A percentile compares a stretch with the other conserved stretches of the same genome.
Evolutionary conservation across 208 protist genomes (phyloP).

Genomic region (Leishmania tropica): DNA sequence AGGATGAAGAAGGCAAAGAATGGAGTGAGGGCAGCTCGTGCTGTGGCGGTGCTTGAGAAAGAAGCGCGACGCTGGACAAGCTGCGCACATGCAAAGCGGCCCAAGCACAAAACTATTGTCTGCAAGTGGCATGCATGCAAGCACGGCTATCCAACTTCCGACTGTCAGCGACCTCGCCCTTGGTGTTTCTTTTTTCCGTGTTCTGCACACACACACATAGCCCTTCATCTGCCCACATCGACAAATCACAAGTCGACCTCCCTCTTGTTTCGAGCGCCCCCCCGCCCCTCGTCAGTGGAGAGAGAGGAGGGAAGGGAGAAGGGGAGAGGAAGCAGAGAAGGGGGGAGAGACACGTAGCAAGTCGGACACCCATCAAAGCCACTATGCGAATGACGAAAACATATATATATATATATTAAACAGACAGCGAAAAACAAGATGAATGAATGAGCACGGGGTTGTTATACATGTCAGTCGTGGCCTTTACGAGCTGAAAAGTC

Average conservation of each 20-base stretch:
- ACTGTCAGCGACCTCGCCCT: not conserved
- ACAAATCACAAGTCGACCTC: not conserved
- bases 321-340: not conserved
- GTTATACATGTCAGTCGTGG: not conserved
- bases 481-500: not conserved
- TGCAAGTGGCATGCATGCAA: not conserved
- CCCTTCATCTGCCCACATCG: not conserved
- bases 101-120: not conserved
- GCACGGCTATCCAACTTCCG: not conserved
- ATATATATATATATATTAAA: not conserved
- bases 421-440: not conserved
- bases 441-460: not conserved
- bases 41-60: not conserved
- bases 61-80: not conserved
- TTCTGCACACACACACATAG: not conserved
- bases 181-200: too few species aligned
- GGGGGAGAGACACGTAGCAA: not conserved
- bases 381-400: not conserved
- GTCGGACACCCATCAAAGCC: not conserved
- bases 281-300: not conserved
- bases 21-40: not conserved
- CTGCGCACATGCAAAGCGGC: not conserved
- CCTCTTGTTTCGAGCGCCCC: not conserved
- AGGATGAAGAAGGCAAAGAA: not conserved
- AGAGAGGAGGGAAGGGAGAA: not conserved